Percentiles rank a stretch among this genome's conserved stretches.
These are phyloP conservation scores for Rasamsonia emersonii DNA, from an alignment of 2,329 filamentous ascomycete genomes.

Conservation along the genomic window DNA sequence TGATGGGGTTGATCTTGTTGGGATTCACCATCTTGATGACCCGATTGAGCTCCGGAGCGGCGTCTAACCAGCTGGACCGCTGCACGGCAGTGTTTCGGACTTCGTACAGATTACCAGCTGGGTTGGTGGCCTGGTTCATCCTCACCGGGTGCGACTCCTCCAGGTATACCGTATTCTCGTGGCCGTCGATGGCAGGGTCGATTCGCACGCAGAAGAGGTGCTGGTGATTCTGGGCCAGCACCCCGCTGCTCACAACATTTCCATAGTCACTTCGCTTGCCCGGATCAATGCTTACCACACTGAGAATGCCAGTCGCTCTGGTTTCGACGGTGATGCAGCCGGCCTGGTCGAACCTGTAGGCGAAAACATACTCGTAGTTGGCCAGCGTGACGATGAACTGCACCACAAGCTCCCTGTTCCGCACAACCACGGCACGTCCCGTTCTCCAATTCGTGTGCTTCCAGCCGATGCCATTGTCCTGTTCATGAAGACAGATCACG, in stretches of 20 bases:
- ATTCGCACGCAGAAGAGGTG: slow-evolving; percentile 65
- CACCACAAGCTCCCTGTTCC: slow-evolving; percentile 57
- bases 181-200: slow-evolving; percentile 51
- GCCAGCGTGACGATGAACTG: slow-evolving; percentile 63
- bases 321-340: slow-evolving; percentile 60
- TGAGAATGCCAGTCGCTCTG: slow-evolving; percentile 59
- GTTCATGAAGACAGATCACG: slow-evolving; percentile 61
- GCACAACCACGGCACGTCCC: slow-evolving; percentile 52
- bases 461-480: slow-evolving; percentile 60
- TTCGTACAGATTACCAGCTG: slow-evolving; percentile 44
- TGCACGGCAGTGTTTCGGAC: slow-evolving; percentile 39
- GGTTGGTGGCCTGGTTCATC: slow-evolving; percentile 43
- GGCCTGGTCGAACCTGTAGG: slow-evolving; percentile 64
- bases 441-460: slow-evolving; percentile 67
- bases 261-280: slow-evolving; percentile 55
- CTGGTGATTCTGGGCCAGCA: slow-evolving; percentile 61
- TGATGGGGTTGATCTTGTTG: slow-evolving; percentile 44
- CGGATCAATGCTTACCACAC: slow-evolving; percentile 54
- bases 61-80: slow-evolving; percentile 41
- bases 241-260: slow-evolving; percentile 57
- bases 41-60: slow-evolving; percentile 35
- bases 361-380: slow-evolving; percentile 67
- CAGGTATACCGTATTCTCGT: slow-evolving; percentile 46
- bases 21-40: slow-evolving; percentile 52
- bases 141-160: slow-evolving; percentile 53